Evolutionary conservation across 768 basidiomycete species (phyloP), one percentile per base, ranked within the genome.

Genomic region (Phaeolepiota aurea): DNA sequence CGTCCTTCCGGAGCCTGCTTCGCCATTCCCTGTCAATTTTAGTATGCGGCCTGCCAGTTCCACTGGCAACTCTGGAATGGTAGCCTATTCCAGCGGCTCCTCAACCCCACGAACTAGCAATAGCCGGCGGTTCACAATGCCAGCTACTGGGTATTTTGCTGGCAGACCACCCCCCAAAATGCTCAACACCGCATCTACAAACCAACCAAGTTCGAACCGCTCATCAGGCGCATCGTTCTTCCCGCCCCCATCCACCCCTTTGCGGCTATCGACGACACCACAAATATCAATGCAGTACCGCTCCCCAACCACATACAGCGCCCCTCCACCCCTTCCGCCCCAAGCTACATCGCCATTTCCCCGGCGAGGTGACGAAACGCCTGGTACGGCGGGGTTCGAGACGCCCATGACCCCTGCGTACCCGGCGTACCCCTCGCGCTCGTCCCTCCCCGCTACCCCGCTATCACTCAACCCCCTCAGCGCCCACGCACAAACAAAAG

Each of bases 1-100:
- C 36, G 74, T 68, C 5, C 67, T 87, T 13, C 86, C 85, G 0
- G 81, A 85, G 42, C 87, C 86, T 7, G 71, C 86, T 2, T 86
- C 88, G 0, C 88, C 88, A 0, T 90, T 89, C 58, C 87, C 86
- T 4, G 62, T 48, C 9, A 31, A 31, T 31, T 63, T 57, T 30
- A 61, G 50, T 20, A 55, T 64, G 11, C 16, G 20, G 2, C 10
- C 30, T 2, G n/a, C 40, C n/a, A 9, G 16, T 10, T 5, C 32
- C n/a, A 41, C n/a, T 13, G 50, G 38, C 15, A 51, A 48, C 21
- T 50, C 50, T 9, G 37, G 52, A 13, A 38, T 43, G 2, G 52
- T 54, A 9, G 35, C 44, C 16, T 47, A 53, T 15, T 44, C 54
- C 12, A 35, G 34, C 14, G 44, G 45, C 38, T 38, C 48, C 10